A percentile compares a stretch with the other conserved stretches of the same genome.
Conservation (phyloP, 768 basidiomycete genomes). For the Mycena leptocephala region DNA sequence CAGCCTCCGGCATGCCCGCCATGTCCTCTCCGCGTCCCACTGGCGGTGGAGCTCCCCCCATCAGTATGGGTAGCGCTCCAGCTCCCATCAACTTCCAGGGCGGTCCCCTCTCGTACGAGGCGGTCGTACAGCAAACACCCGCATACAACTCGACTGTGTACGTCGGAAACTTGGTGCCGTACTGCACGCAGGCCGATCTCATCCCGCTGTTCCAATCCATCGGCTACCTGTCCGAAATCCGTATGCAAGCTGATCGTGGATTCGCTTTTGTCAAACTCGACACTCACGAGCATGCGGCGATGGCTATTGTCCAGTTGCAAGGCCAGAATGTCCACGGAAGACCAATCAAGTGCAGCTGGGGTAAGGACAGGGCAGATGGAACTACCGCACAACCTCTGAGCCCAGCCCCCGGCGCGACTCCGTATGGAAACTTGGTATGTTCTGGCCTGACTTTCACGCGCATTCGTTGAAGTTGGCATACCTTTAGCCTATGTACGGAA, state of each 20-base stretch:
- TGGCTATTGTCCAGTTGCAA: slow-evolving; percentile 97
- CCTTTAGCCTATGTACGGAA: slow-evolving; percentile 88
- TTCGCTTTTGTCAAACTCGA: slow-evolving; percentile 99
- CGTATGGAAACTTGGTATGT: slow-evolving; percentile 88
- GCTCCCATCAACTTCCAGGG: slow-evolving; percentile 94
- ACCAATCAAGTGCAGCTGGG: slow-evolving; percentile 99
- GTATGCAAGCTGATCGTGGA: slow-evolving; percentile 99
- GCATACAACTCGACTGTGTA: slow-evolving; percentile 97
- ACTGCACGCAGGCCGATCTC: slow-evolving; percentile 97
- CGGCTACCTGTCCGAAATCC: slow-evolving; percentile 98
- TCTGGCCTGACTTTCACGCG: slow-evolving; percentile 6
- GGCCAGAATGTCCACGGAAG: slow-evolving; percentile 98
- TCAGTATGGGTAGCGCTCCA: slow-evolving; percentile 73
- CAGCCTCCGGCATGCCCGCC: slow-evolving; percentile 41
- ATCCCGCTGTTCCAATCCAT: slow-evolving; percentile 99
- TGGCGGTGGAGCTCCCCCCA: slow-evolving; percentile 50
- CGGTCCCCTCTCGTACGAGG: slow-evolving; percentile 91
- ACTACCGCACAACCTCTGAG: slow-evolving; percentile 73
- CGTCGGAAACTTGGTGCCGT: slow-evolving; percentile 98
- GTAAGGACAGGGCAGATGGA: slow-evolving; percentile 92
- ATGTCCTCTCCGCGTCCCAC: slow-evolving; percentile 59
- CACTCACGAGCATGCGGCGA: slow-evolving; percentile 97
- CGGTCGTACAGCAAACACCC: slow-evolving; percentile 94
- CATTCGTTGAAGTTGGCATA: slow-evolving; percentile 16
- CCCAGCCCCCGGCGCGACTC: slow-evolving; percentile 73